phyloP scores from a whole-genome alignment of 164 flowering plant genomes.

The Chimonanthus praecox region DNA sequence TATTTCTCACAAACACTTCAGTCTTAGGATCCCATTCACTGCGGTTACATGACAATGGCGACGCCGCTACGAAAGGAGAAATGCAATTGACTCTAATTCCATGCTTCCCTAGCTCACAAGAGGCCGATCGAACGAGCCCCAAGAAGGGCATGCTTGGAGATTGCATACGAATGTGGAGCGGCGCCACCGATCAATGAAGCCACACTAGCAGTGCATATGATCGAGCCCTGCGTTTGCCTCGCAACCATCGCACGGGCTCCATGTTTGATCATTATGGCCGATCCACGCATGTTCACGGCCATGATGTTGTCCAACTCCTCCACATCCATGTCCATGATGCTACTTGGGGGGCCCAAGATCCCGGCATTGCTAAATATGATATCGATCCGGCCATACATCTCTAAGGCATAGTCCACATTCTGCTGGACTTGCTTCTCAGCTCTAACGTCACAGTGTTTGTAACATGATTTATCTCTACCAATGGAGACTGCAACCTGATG shows the following conservation, averaged over 20 bases:
- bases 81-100: constrained; percentile 3
- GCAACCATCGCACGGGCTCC: constrained; percentile 57
- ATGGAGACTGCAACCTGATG: constrained; percentile 18
- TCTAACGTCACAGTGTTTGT: constrained; percentile 21
- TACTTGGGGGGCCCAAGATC: not conserved
- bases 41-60: not conserved
- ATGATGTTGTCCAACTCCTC: constrained; percentile 11
- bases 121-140: not conserved
- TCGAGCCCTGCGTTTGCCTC: constrained; percentile 37
- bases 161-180: not conserved
- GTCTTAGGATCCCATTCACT: not conserved
- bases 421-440: constrained; percentile 22
- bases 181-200: constrained; percentile 19
- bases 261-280: constrained; percentile 19
- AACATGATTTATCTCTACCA: constrained; percentile 11
- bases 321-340: constrained; percentile 20
- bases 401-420: constrained; percentile 4
- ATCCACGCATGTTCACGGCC: constrained; percentile 17
- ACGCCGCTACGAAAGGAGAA: not conserved
- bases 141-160: constrained; percentile 5
- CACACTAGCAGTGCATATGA: constrained; percentile 56
- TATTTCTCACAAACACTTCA: not conserved
- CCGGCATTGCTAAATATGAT: constrained; percentile 29
- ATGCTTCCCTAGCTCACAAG: constrained; percentile 2
- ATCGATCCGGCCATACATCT: constrained; percentile 17